phyloP scores from a whole-genome alignment of 192 early-diverging fungal genomes.

The Coemansia guatemalensis region DNA sequence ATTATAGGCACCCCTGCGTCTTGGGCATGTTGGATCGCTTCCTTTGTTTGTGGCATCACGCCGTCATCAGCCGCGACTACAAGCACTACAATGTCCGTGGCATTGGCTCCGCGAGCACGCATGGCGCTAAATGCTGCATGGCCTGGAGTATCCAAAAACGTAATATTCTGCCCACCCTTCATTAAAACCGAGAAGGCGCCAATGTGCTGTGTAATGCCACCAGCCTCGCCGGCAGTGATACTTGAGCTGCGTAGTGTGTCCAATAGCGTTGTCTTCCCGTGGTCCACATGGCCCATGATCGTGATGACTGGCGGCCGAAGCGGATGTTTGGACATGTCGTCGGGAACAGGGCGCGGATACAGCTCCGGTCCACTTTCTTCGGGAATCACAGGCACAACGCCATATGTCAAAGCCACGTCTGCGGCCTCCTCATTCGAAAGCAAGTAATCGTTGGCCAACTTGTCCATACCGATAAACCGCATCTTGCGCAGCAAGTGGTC shows the following conservation, averaged over 20 bases:
- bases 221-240: slow-evolving; percentile 89
- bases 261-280: slow-evolving; percentile 94
- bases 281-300: slow-evolving; percentile 98
- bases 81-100: slow-evolving; percentile 95
- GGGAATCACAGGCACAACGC: slow-evolving; percentile 81
- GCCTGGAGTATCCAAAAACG: slow-evolving; percentile 96
- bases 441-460: slow-evolving; percentile 73
- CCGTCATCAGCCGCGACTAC: slow-evolving; percentile 98
- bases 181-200: slow-evolving; percentile 82
- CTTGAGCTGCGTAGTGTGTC: slow-evolving; percentile 90
- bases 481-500: slow-evolving; percentile 73
- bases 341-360: slow-evolving; percentile 58
- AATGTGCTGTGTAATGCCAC: slow-evolving; percentile 99
- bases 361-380: slow-evolving; percentile 42
- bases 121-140: slow-evolving; percentile 95
- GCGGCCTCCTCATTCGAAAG: slow-evolving; percentile 83
- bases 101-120: slow-evolving; percentile 89
- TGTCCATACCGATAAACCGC: slow-evolving; percentile 78
- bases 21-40: slow-evolving; percentile 91
- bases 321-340: slow-evolving; percentile 73
- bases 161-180: slow-evolving; percentile 59
- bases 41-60: slow-evolving; percentile 97
- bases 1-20: slow-evolving; percentile 85
- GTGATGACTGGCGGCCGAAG: slow-evolving; percentile 89
- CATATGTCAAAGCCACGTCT: slow-evolving; percentile 83